Evolutionary conservation across 345 rosid species (phyloP).

Genomic region (Euphorbia lathyris): DNA sequence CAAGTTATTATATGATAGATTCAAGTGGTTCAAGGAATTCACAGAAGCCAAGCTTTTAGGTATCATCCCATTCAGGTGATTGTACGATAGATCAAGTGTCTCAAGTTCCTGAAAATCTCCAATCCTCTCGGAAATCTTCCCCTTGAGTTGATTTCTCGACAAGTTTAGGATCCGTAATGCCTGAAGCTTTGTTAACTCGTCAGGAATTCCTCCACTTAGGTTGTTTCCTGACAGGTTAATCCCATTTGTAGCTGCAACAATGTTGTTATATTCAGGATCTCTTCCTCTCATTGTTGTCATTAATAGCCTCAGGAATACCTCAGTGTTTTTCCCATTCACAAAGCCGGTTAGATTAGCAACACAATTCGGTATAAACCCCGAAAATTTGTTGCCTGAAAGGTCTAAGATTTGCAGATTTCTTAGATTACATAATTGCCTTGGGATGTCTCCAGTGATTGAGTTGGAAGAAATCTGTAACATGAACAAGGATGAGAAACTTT

Average conservation of each 20-base stretch:
- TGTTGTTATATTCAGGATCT: neutral
- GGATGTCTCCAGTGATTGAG: constrained; percentile 1
- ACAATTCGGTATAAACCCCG: constrained; percentile 18
- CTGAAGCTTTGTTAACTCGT: constrained; percentile 12
- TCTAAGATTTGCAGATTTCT: constrained; percentile 11
- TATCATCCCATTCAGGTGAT: constrained; percentile 1
- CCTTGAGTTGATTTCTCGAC: constrained; percentile 18
- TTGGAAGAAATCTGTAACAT: constrained; percentile 10
- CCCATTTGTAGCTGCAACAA: constrained; percentile 5
- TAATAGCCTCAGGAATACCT: constrained; percentile 1
- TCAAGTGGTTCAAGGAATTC: constrained; percentile 16
- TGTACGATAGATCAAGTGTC: constrained; percentile 17
- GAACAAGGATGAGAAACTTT: constrained; percentile 4
- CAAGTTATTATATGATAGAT: constrained; percentile 30
- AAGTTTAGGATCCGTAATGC: constrained; percentile 6
- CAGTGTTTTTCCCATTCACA: neutral
- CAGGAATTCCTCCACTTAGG: constrained; percentile 16
- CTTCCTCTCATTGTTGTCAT: constrained; percentile 7
- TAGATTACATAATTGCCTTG: constrained; percentile 8
- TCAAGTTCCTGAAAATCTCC: constrained; percentile 15
- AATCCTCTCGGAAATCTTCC: constrained; percentile 13
- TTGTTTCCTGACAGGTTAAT: constrained; percentile 17
- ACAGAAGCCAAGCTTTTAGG: constrained; percentile 17
- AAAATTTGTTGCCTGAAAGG: constrained; percentile 18
- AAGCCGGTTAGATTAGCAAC: constrained; percentile 9